Evolutionary conservation across 495 filamentous ascomycete species (phyloP).

Genomic region (Trichoderma orchidacearum): DNA sequence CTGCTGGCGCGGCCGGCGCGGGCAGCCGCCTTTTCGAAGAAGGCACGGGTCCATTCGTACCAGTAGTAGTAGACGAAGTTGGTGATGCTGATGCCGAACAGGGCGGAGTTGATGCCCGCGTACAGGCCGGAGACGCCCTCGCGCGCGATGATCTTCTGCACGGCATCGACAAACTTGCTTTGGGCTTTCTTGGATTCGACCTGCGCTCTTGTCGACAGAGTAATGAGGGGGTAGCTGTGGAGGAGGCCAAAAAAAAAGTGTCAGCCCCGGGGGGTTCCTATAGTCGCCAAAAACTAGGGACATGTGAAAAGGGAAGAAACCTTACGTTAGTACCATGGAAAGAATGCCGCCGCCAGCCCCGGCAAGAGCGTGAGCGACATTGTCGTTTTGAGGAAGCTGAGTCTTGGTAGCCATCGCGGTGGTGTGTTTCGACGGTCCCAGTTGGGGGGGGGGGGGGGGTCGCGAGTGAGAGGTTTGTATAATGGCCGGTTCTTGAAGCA

Average conservation of each 20-base stretch:
- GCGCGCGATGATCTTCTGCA: constrained; percentile 75
- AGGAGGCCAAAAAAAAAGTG: constrained; percentile 3
- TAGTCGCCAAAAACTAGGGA: no score
- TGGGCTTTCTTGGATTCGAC: constrained; percentile 91
- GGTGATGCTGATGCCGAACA: constrained; percentile 96
- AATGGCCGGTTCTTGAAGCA: neutral
- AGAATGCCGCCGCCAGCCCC: constrained; percentile 85
- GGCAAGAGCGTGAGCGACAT: constrained; percentile 78
- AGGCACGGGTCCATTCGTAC: constrained; percentile 93
- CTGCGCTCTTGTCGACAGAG: constrained; percentile 92
- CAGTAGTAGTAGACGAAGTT: constrained; percentile 99
- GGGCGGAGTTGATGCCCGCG: constrained; percentile 73
- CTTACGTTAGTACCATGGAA: constrained; percentile 87
- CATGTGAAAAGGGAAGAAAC: constrained; percentile 5
- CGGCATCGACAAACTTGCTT: constrained; percentile 63
- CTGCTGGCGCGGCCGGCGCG: constrained; percentile 62
- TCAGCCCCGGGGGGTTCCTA: constrained; percentile 11
- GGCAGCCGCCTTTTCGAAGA: constrained; percentile 70
- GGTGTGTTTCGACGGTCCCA: neutral
- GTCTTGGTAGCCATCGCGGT: constrained; percentile 25
- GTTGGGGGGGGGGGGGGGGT: no score
- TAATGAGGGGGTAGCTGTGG: constrained; percentile 82
- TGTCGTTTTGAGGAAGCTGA: constrained; percentile 61
- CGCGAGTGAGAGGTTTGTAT: neutral
- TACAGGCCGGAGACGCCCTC: constrained; percentile 84